Percentiles rank a stretch among this genome's conserved stretches.
phyloP scores from a whole-genome alignment of 345 rosid genomes.

The Cardamine resedifolia region DNA sequence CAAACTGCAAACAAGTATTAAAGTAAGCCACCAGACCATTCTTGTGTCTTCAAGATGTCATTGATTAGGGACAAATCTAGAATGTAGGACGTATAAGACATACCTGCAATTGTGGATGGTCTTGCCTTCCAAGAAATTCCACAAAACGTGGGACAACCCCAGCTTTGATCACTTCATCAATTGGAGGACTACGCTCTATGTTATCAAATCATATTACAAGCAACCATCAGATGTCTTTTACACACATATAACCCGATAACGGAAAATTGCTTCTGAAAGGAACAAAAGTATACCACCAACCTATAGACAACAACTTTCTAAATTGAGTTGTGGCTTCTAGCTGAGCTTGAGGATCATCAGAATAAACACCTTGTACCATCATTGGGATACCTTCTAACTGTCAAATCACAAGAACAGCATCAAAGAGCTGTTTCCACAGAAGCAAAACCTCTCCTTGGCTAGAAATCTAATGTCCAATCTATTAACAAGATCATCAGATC shows the following conservation, averaged over 20 bases:
- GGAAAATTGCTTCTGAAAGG: neutral
- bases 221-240: conserved; percentile 11
- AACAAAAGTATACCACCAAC: conserved; percentile 37
- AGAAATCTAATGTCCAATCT: conserved; percentile 12
- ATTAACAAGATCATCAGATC: conserved; percentile 8
- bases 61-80: neutral
- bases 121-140: conserved; percentile 77
- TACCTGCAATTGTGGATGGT: conserved; percentile 76
- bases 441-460: neutral
- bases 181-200: conserved; percentile 86
- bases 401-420: conserved; percentile 32
- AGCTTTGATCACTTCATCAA: conserved; percentile 81
- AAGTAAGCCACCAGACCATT: conserved; percentile 11
- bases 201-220: conserved; percentile 23
- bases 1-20: conserved; percentile 53
- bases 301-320: conserved; percentile 79
- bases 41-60: conserved; percentile 10
- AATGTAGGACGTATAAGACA: conserved; percentile 18
- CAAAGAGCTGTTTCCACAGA: conserved; percentile 10
- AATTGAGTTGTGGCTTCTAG: conserved; percentile 79
- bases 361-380: conserved; percentile 78
- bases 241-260: neutral
- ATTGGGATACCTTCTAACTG: conserved; percentile 75
- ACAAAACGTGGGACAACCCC: conserved; percentile 79
- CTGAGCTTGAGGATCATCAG: conserved; percentile 60